phyloP scores from a whole-genome alignment of 1,139 yeast genomes.

The Taphrina wiesneri region DNA sequence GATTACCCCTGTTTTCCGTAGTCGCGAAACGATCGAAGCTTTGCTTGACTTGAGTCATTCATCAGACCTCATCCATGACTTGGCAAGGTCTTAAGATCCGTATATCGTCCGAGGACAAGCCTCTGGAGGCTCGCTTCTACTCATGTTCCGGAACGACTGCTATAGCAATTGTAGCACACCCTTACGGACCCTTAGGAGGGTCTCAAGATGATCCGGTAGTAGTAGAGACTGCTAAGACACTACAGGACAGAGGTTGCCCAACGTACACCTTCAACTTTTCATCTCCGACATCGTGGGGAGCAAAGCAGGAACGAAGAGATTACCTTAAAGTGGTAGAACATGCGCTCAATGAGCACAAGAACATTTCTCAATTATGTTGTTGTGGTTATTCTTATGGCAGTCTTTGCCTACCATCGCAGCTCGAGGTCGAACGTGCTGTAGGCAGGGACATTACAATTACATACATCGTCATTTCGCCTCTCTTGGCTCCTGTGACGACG shows the following conservation, averaged over 20 bases:
- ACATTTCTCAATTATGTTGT: not conserved
- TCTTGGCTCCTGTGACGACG: constrained; percentile 20
- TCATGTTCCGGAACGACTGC: not conserved
- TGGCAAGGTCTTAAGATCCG: not conserved
- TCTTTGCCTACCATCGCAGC: constrained; percentile 21
- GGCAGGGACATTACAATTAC: not conserved
- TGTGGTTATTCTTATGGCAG: constrained; percentile 31
- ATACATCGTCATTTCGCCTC: constrained; percentile 21
- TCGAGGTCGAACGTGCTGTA: not conserved
- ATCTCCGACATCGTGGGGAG: constrained; percentile 22
- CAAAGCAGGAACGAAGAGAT: constrained; percentile 10
- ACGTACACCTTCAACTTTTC: constrained; percentile 12
- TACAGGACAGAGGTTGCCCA: not conserved
- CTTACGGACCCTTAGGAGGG: constrained; percentile 25
- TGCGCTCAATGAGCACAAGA: not conserved
- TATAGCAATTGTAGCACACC: constrained; percentile 20
- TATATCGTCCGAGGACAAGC: not conserved
- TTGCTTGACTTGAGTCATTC: no score
- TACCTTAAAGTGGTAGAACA: constrained; percentile 2
- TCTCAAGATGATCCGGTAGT: constrained; percentile 27
- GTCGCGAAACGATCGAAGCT: no score
- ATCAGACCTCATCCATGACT: not conserved
- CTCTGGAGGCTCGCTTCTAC: not conserved
- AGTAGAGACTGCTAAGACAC: not conserved
- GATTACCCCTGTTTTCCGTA: no score